Conservation (phyloP, 2,329 filamentous ascomycete genomes). For the Fusarium camptoceras region DNA sequence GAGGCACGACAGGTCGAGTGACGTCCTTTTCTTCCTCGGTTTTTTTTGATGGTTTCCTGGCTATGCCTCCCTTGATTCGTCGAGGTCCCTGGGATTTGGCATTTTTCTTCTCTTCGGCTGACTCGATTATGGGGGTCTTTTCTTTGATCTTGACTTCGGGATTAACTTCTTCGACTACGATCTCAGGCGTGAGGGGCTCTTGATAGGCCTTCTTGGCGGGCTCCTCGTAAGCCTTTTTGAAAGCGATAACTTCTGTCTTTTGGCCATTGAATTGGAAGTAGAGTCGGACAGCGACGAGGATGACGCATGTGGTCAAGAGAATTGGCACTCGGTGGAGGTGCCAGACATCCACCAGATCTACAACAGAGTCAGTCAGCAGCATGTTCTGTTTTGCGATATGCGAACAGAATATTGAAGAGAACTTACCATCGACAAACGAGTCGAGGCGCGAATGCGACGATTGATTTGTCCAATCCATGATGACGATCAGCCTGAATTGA, state of each 20-base stretch:
- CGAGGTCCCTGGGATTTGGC: conserved; percentile 58
- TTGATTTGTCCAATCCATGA: conserved; percentile 44
- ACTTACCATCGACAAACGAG: conserved; percentile 43
- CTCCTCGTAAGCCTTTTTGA: conserved; percentile 53
- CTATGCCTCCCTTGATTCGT: conserved; percentile 61
- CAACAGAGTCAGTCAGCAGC: conserved; percentile 17
- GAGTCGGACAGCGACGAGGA: conserved; percentile 55
- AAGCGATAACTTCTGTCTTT: conserved; percentile 51
- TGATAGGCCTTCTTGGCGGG: conserved; percentile 1
- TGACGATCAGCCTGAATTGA: conserved; percentile 16
- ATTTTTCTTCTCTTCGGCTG: conserved; percentile 45
- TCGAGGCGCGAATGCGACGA: conserved; percentile 44
- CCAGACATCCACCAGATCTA: conserved; percentile 59
- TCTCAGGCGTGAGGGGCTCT: conserved; percentile 16
- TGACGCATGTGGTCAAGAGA: conserved; percentile 54
- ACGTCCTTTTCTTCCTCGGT: conserved; percentile 47
- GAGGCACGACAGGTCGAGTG: conserved; percentile 70
- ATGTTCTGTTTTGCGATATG: conserved; percentile 12
- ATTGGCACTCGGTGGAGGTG: conserved; percentile 60
- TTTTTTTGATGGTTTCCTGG: conserved; percentile 48
- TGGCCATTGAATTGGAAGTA: conserved; percentile 56
- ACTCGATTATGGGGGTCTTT: conserved; percentile 35
- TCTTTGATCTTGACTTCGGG: conserved; percentile 1
- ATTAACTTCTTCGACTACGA: conserved; percentile 6
- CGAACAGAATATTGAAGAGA: background rate